phyloP scores from a whole-genome alignment of 116 monocot species.

The Iris pallida region DNA sequence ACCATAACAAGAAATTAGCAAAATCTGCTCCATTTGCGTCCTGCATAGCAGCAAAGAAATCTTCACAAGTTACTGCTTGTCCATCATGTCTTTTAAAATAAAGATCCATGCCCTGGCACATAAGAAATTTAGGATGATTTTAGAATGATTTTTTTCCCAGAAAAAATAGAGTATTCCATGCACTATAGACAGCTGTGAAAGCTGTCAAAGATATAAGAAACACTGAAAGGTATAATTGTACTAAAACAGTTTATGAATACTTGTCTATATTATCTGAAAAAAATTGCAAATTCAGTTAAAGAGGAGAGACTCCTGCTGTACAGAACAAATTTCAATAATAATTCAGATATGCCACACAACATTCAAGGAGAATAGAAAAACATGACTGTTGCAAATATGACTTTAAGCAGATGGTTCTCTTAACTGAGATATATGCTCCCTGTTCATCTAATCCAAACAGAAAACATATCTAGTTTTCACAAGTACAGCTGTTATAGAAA shows the following conservation, averaged over 20 bases:
- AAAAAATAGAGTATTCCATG: not conserved
- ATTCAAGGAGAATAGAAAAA: no score
- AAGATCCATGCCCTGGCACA: slow-evolving; percentile 90
- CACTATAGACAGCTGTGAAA: not conserved
- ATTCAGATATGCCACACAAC: no score
- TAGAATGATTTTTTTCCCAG: not conserved
- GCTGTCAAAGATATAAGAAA: not conserved
- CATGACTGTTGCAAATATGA: no score
- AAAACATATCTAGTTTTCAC: no score
- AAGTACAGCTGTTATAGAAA: no score
- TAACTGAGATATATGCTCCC: no score
- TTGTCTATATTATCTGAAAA: no score
- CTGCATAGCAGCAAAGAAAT: slow-evolving; percentile 95
- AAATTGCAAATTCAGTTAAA: no score
- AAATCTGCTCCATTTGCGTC: slow-evolving; percentile 94
- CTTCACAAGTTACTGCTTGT: slow-evolving; percentile 98
- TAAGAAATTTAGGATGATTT: not conserved
- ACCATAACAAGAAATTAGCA: slow-evolving; percentile 86
- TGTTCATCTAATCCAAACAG: no score
- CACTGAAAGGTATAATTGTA: not conserved
- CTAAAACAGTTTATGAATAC: not conserved
- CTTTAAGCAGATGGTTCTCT: no score
- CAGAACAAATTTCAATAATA: no score
- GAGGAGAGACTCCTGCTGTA: no score
- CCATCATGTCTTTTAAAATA: slow-evolving; percentile 99